Evolutionary conservation across 2,329 filamentous ascomycete species (phyloP).

Genomic region (Hymenoscyphus salicellus): DNA sequence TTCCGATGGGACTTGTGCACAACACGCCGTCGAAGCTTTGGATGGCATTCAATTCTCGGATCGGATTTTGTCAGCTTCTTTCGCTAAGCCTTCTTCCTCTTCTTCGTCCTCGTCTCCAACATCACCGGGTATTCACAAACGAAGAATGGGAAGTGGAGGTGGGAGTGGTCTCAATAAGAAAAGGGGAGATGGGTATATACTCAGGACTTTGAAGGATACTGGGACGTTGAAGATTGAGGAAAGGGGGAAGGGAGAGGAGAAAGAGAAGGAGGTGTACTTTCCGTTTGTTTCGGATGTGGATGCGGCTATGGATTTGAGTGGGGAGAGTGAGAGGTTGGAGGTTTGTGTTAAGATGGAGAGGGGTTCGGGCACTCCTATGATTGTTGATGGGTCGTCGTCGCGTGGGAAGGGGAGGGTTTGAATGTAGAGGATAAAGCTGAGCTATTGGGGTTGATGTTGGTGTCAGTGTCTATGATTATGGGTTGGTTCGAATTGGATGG

Average conservation of each 20-base stretch:
- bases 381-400: not conserved
- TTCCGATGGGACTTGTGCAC: conserved; percentile 5
- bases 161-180: no score
- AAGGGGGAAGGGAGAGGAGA: no score
- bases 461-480: not conserved
- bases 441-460: not conserved
- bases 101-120: no score
- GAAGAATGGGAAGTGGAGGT: not conserved
- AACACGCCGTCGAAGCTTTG: not conserved
- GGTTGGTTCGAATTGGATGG: not conserved
- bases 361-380: not conserved
- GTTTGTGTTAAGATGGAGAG: not conserved
- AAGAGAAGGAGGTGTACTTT: not conserved
- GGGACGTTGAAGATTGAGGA: not conserved
- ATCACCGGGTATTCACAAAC: not conserved
- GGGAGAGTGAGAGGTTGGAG: not conserved
- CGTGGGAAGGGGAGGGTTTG: not conserved
- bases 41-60: not conserved
- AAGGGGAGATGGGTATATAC: no score
- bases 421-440: no score
- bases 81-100: not conserved
- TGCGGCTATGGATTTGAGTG: not conserved
- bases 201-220: not conserved
- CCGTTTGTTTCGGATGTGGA: not conserved
- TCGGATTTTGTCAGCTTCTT: not conserved